Percentiles rank a stretch among this genome's conserved stretches.
These are phyloP conservation scores for Yamadazyma triangularis DNA, from an alignment of 1,139 yeast species.

Conservation along the genomic window DNA sequence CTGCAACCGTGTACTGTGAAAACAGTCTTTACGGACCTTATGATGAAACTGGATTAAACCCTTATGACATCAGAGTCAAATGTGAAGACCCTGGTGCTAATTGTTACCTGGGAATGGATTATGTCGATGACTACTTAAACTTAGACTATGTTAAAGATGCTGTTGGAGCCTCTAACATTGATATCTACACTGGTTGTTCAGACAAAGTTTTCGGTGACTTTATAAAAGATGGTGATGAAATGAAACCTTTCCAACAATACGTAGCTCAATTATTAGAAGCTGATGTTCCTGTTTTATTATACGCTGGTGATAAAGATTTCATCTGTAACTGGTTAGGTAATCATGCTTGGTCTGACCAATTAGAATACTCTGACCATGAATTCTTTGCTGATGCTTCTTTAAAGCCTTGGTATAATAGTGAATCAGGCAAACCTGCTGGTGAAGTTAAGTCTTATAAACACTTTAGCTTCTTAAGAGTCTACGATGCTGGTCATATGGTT, in stretches of 20 bases:
- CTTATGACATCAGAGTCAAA: constrained; percentile 82
- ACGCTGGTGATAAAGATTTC: constrained; percentile 84
- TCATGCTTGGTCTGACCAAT: constrained; percentile 69
- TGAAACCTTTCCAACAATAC: constrained; percentile 78
- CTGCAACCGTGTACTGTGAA: constrained; percentile 86
- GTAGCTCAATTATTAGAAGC: constrained; percentile 54
- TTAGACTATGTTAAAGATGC: constrained; percentile 51
- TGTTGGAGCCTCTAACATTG: constrained; percentile 82
- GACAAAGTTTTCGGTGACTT: constrained; percentile 78
- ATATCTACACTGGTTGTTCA: constrained; percentile 79
- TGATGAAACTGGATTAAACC: constrained; percentile 70
- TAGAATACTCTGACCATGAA: constrained; percentile 60
- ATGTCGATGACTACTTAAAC: constrained; percentile 33
- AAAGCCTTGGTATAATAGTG: constrained; percentile 33
- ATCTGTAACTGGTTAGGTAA: constrained; percentile 87
- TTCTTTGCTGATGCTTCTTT: constrained; percentile 44
- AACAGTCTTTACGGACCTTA: constrained; percentile 49
- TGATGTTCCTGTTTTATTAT: constrained; percentile 65
- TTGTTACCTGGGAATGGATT: constrained; percentile 52
- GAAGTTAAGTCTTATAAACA: constrained; percentile 42
- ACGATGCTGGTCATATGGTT: constrained; percentile 51
- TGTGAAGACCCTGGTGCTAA: constrained; percentile 68
- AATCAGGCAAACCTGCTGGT: constrained; percentile 32
- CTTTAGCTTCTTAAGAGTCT: constrained; percentile 45
- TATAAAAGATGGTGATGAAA: constrained; percentile 82